phyloP scores from a whole-genome alignment of 257 asterid genomes.

The Pogostemon cablin region DNA sequence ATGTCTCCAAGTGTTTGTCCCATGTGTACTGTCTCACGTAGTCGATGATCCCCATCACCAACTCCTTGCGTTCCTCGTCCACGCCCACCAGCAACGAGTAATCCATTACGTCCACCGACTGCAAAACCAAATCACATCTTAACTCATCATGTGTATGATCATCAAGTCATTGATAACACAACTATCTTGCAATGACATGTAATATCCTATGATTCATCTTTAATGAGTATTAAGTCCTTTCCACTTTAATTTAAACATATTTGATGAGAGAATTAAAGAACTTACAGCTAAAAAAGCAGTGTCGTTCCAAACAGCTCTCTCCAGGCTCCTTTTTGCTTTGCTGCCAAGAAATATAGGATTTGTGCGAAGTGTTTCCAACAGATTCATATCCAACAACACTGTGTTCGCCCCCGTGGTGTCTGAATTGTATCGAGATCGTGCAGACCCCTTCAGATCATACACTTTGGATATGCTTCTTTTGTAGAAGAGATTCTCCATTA shows the following conservation, averaged over 20 bases:
- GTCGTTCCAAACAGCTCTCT: conserved; percentile 97
- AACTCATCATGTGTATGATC: not conserved
- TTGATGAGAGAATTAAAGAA: not conserved
- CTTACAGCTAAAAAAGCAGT: conserved; percentile 90
- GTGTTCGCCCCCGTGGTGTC: conserved; percentile 76
- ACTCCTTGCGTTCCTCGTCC: conserved; percentile 84
- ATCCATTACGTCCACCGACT: conserved; percentile 97
- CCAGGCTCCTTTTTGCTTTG: conserved; percentile 82
- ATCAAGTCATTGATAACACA: not conserved
- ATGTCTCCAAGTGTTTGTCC: conserved; percentile 98
- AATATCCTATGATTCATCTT: too few relatives aligned
- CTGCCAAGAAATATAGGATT: conserved; percentile 88
- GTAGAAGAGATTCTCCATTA: conserved; percentile 96
- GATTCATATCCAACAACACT: conserved; percentile 83
- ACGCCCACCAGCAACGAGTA: conserved; percentile 93
- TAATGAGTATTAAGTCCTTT: too few relatives aligned
- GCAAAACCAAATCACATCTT: conserved; percentile 16
- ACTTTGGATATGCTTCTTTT: conserved; percentile 65
- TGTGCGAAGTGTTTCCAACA: conserved; percentile 76
- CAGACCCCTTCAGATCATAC: conserved; percentile 93
- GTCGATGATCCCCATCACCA: conserved; percentile 87
- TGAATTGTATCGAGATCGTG: conserved; percentile 75
- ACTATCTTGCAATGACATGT: too few relatives aligned
- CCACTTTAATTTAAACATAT: too few relatives aligned
- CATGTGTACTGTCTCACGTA: conserved; percentile 97